Evolutionary conservation across 129 eudicot species (phyloP), one percentile per base, ranked within the genome.

Genomic region (Solidago caesia): DNA sequence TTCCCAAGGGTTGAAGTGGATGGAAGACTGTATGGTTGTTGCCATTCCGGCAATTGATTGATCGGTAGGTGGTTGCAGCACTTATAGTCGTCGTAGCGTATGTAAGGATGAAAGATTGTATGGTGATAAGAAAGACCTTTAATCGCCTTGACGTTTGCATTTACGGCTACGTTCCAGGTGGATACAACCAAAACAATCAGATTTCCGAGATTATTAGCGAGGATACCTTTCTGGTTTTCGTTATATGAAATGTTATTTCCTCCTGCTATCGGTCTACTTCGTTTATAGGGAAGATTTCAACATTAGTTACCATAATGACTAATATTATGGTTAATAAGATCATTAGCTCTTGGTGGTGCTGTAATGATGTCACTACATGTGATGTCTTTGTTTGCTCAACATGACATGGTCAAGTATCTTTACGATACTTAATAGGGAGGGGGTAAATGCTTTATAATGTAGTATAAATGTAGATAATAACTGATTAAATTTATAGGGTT

Each of bases 1-100:
- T 47, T 26, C 5, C 45, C 16, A 68, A 68, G 60, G 73, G 26
- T 2, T 4, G 59, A 60, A 45, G 39, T 26, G 45, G 46, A 73
- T 73, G 68, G 60, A 73, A 73, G 68, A 72, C 21, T 59, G 4
- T 73, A 59, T 45, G 33, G 46, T 73, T 9, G 58, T 60, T 72
- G 75, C 66, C 12, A 58, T 26, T 5, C 56, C 57, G 27, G n/a
- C 48, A 33, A 21, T 33, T 25, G 51, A 46, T 14, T 4, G 49
- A 29, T 61, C 27, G 12, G 51, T n/a, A 8, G 48, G 62, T 70
- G n/a, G 74, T 51, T 49, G 74, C 74, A 70, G 2, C 46, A 70
- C 74, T 13, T 57, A 57, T 56, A 71, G 75, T 55, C 49, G 7
- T 10, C 7, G 2, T 57, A 57, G 2, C 66, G 57, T 57, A 9